phyloP scores from a whole-genome alignment of 176 grass and related monocot species.

The Aegilops longissima region DNA sequence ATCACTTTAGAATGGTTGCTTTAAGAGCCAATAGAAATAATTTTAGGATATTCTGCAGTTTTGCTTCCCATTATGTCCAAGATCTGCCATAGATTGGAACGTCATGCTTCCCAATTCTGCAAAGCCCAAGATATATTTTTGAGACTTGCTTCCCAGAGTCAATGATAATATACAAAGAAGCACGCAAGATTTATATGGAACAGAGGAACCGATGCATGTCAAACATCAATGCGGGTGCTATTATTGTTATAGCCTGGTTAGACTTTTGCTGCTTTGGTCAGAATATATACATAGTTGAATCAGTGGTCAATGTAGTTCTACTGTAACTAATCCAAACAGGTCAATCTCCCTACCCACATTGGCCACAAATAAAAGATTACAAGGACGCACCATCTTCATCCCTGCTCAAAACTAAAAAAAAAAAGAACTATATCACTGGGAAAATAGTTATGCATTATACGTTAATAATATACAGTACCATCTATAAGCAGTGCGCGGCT shows the following conservation, averaged over 20 bases:
- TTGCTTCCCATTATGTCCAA: slow-evolving; percentile 81
- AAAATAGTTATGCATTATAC: no score
- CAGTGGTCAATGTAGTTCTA: neutral
- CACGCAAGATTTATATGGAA: slow-evolving; percentile 23
- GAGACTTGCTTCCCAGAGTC: neutral
- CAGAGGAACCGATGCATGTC: slow-evolving; percentile 60
- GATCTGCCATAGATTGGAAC: slow-evolving; percentile 82
- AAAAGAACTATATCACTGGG: no score
- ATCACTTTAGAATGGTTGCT: neutral
- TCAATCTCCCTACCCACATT: no score
- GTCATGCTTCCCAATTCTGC: slow-evolving; percentile 58
- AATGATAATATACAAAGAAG: neutral
- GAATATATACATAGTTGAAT: neutral
- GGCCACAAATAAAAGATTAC: no score
- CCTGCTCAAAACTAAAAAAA: no score
- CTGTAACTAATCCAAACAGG: neutral
- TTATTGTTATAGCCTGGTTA: neutral
- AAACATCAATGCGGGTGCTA: neutral
- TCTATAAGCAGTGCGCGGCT: no score
- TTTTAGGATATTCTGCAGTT: slow-evolving; percentile 42
- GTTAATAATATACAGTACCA: no score
- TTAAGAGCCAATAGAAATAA: slow-evolving; percentile 40
- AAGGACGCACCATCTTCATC: no score
- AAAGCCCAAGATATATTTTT: slow-evolving; percentile 39
- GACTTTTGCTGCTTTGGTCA: neutral